Conservation (phyloP, 2,329 filamentous ascomycete species). For the Cryphonectria nitschkei region DNA sequence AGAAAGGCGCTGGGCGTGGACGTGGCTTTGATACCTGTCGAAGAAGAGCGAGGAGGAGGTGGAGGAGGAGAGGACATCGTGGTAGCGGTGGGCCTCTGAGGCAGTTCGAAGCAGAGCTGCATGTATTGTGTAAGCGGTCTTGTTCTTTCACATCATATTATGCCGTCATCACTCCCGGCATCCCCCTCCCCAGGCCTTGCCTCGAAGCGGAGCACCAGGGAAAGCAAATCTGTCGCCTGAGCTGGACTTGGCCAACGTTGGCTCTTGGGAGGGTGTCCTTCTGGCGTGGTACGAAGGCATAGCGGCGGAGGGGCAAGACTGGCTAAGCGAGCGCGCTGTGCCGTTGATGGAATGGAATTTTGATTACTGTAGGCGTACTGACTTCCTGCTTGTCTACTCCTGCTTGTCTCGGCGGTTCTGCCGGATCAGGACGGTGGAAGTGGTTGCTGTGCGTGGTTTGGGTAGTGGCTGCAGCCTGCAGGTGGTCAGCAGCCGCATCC, state of each 20-base stretch:
- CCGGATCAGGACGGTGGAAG: not conserved
- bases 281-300: no score
- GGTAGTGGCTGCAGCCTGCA: not conserved
- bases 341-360: not conserved
- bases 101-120: not conserved
- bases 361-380: not conserved
- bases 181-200: not conserved
- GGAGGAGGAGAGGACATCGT: not conserved
- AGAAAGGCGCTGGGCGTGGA: constrained; percentile 38
- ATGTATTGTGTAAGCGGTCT: not conserved
- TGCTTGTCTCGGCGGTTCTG: not conserved
- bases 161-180: not conserved
- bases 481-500: not conserved
- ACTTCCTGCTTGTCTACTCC: no score
- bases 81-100: not conserved
- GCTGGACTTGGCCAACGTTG: not conserved
- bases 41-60: not conserved
- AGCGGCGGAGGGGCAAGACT: no score
- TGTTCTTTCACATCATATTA: not conserved
- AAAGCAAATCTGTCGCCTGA: not conserved
- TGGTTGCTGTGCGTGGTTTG: not conserved
- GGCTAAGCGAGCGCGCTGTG: not conserved
- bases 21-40: constrained; percentile 12
- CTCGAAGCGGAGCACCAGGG: not conserved
- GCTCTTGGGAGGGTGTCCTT: no score